Conservation (phyloP, 1,284 basidiomycete species). For the Athelia sp. region DNA sequence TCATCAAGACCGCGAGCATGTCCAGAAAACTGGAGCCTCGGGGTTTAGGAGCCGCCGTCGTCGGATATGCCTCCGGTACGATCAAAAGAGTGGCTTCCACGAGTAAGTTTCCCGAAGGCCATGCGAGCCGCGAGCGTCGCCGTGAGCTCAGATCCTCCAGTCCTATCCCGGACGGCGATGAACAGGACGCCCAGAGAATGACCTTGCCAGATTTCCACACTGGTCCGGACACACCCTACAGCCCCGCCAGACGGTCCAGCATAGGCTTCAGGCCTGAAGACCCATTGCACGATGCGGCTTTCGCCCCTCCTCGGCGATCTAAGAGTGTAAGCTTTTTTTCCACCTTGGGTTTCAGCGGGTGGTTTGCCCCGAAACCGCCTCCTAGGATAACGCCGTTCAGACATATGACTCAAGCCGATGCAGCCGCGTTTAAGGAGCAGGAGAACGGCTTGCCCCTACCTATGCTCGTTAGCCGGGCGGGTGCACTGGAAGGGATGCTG, state of each 20-base stretch:
- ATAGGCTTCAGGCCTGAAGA: conserved; percentile 9
- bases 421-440: conserved; percentile 33
- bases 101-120: too few species aligned
- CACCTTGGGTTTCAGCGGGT: conserved; percentile 8
- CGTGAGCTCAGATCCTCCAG: neutral
- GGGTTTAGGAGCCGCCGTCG: conserved; percentile 21
- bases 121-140: neutral
- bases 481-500: conserved; percentile 40
- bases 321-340: too few species aligned
- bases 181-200: neutral
- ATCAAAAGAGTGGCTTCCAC: neutral
- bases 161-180: neutral
- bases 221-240: conserved; percentile 4
- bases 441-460: conserved; percentile 46
- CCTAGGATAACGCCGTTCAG: conserved; percentile 49
- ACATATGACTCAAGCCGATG: conserved; percentile 25
- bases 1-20: conserved; percentile 23
- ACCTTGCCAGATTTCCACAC: conserved; percentile 1
- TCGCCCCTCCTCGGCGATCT: too few species aligned
- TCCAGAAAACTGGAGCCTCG: conserved; percentile 11
- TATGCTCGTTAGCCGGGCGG: conserved; percentile 47
- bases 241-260: conserved; percentile 23
- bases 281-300: neutral
- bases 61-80: conserved; percentile 22
- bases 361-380: conserved; percentile 44